phyloP scores from a whole-genome alignment of 2,329 filamentous ascomycete species.

The Rutstroemia sydowiana region DNA sequence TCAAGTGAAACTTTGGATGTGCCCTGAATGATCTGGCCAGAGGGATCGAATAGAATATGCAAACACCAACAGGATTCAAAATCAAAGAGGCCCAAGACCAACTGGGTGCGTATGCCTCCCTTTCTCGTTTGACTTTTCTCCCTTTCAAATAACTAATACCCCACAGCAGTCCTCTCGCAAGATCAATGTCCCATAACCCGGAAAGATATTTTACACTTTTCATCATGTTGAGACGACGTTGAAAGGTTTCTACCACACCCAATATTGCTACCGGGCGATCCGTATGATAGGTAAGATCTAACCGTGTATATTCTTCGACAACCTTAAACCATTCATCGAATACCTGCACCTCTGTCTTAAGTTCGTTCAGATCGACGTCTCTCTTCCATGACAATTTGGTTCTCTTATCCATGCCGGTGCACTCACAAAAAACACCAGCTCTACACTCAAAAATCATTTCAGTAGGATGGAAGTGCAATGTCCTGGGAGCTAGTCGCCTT shows the following conservation, averaged over 20 bases:
- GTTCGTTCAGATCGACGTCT: neutral
- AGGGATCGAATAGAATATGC: neutral
- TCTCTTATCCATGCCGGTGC: neutral
- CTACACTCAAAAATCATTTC: neutral
- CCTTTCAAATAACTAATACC: neutral
- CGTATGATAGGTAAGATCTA: neutral
- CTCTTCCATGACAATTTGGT: neutral
- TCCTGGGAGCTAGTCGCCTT: neutral
- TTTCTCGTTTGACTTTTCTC: neutral
- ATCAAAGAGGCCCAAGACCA: neutral
- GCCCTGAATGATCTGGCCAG: neutral
- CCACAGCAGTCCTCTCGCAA: neutral
- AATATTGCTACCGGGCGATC: neutral
- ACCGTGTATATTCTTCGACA: neutral
- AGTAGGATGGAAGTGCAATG: neutral
- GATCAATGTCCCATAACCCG: neutral
- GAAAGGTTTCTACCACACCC: neutral
- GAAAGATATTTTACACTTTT: neutral
- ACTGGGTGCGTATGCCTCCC: neutral
- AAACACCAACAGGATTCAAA: neutral
- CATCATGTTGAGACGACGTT: neutral
- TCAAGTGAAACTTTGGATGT: neutral
- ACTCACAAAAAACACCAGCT: neutral
- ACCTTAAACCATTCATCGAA: neutral
- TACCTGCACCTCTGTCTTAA: too few relatives aligned